Percentiles rank a stretch among this genome's conserved stretches.
These are phyloP conservation scores for Hypoxylon trugodes DNA, from an alignment of 495 filamentous ascomycete genomes.

Conservation along the genomic window DNA sequence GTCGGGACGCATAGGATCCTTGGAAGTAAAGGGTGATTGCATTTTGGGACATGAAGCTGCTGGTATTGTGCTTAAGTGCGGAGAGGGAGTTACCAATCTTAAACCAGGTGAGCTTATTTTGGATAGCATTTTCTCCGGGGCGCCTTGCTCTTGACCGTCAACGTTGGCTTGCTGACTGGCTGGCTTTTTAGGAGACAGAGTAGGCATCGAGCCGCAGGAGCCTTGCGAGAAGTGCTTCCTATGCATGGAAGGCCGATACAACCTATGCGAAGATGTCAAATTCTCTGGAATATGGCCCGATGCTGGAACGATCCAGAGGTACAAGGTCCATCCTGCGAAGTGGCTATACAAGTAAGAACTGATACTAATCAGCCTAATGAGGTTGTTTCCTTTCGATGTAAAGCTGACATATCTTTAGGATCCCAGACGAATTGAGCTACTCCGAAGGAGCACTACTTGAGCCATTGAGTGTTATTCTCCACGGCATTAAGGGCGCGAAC, in stretches of 20 bases:
- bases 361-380: neutral
- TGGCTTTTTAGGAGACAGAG: conserved; percentile 50
- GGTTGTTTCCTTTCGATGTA: neutral
- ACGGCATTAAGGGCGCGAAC: conserved; percentile 53
- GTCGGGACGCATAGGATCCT: conserved; percentile 53
- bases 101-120: conserved; percentile 42
- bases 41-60: conserved; percentile 61
- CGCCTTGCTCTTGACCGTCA: neutral
- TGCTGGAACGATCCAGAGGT: conserved; percentile 65
- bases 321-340: conserved; percentile 64
- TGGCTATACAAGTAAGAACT: conserved; percentile 54
- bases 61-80: conserved; percentile 55
- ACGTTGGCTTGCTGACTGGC: conserved; percentile 3
- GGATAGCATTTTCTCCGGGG: neutral
- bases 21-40: conserved; percentile 54
- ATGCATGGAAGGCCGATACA: conserved; percentile 58
- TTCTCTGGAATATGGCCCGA: conserved; percentile 68
- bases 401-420: conserved; percentile 32
- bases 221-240: conserved; percentile 57
- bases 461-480: conserved; percentile 57
- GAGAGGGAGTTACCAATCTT: conserved; percentile 53
- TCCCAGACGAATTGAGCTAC: conserved; percentile 54
- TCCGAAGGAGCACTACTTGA: conserved; percentile 60
- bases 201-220: conserved; percentile 59
- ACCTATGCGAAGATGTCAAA: conserved; percentile 57